Evolutionary conservation across 2,329 filamentous ascomycete species (phyloP), one percentile per base, ranked within the genome.

Genomic region (Fusarium longipes): DNA sequence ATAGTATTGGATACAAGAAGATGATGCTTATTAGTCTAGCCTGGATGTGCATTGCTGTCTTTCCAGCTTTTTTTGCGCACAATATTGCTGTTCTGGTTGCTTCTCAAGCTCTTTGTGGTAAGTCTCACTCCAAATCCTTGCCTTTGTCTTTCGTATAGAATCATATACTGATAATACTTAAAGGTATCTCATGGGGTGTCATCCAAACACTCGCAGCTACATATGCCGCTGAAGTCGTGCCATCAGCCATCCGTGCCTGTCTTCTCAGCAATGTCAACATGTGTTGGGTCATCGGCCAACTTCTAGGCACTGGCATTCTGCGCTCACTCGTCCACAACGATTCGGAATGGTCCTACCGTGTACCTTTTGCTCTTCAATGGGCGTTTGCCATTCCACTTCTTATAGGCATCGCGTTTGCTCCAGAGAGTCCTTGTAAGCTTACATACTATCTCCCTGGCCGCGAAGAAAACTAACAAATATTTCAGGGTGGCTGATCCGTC

Each of bases 291-390:
- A 76, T 81, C 12, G 81, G 81, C 2, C 79, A 82, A 55, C 66
- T 82, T 11, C 67, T 80, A 6, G 74, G 72, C 0, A 74, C 76
- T 0, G 77, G 75, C 0, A 75, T 81, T 1, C 70, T 80, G 1
- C 71, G 75, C 14, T 74, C 65, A 1, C 69, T 82, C 2, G 51
- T 78, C 6, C 51, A 72, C 25, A 65, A 71, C 3, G 61, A 65
- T 0, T 73, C 74, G 3, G 65, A 82, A 36, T 70, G 66, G 67
- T 59, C 57, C 1, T 70, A 67, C 18, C 58, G 63, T 7, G 77
- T 73, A 5, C 79, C 80, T 0, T 82, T 78, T 24, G 79, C 74
- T 3, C 48, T 82, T 1, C 80, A 82, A 67, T 82, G 81, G 81
- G 68, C 75, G 1, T 82, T 77, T 60, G 75, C 78, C 1, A 65